These are phyloP conservation scores for Diaporthe eres DNA, from an alignment of 2,329 filamentous ascomycete species.

Conservation along the genomic window DNA sequence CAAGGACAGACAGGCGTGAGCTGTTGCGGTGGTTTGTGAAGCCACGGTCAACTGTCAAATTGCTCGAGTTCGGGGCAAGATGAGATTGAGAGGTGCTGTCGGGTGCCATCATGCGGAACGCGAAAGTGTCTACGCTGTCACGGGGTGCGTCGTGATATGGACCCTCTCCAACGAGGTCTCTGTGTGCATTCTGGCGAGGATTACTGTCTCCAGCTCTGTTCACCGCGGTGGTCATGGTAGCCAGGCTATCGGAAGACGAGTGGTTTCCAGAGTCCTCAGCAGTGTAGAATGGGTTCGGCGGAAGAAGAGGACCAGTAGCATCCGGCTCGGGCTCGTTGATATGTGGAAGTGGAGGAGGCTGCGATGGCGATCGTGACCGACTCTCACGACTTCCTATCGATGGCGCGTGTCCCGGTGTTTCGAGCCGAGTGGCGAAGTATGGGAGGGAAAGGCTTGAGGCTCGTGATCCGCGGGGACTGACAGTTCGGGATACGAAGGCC, in stretches of 20 bases:
- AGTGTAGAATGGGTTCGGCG: constrained; percentile 33
- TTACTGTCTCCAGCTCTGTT: constrained; percentile 6
- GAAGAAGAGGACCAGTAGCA: constrained; percentile 1
- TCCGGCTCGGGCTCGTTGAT: constrained; percentile 30
- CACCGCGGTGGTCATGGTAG: constrained; percentile 27
- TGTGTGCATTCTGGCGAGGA: background rate
- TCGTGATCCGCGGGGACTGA: constrained; percentile 42
- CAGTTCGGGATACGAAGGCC: constrained; percentile 29
- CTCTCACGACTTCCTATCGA: constrained; percentile 10
- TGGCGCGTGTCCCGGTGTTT: constrained; percentile 1
- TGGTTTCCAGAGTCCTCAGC: constrained; percentile 6
- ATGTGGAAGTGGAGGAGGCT: constrained; percentile 4
- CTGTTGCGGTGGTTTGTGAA: constrained; percentile 52
- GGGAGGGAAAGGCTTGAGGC: constrained; percentile 45
- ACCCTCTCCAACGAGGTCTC: constrained; percentile 8
- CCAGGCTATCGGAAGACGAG: constrained; percentile 37
- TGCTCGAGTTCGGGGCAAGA: constrained; percentile 36
- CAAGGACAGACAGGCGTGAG: constrained; percentile 67
- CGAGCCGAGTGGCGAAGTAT: constrained; percentile 40
- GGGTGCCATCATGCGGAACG: constrained; percentile 47
- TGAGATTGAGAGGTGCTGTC: constrained; percentile 30
- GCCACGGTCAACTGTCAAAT: constrained; percentile 6
- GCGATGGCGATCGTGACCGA: constrained; percentile 12
- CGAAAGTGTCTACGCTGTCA: constrained; percentile 48
- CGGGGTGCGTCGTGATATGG: constrained; percentile 13